Percentiles rank a stretch among this genome's conserved stretches.
These are phyloP conservation scores for Phoenix dactylifera DNA, from an alignment of 176 grass and related monocot genomes.

Conservation along the genomic window DNA sequence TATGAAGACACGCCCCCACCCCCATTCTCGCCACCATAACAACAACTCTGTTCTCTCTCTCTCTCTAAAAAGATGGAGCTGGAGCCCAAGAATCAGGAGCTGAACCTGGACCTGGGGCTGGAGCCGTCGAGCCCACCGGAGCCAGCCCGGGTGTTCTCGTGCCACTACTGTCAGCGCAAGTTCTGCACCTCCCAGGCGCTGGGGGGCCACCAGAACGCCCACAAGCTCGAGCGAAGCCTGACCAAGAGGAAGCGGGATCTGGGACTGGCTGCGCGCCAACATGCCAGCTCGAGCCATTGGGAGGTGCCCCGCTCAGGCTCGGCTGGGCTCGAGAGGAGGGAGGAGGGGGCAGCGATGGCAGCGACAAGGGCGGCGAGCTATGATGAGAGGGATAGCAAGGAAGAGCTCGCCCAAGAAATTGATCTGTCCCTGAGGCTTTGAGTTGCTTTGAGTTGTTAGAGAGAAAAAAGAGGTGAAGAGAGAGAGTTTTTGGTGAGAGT, in stretches of 20 bases:
- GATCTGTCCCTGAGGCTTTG: conserved; percentile 70
- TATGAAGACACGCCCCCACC: too few species aligned
- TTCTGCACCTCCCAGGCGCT: conserved; percentile 86
- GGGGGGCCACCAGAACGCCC: conserved; percentile 90
- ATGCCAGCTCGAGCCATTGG: too few species aligned
- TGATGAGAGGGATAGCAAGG: conserved; percentile 4
- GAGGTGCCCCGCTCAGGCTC: too few species aligned
- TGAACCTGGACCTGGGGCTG: conserved; percentile 51
- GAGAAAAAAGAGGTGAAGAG: too few species aligned
- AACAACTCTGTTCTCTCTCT: too few species aligned
- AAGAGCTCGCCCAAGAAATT: conserved; percentile 35
- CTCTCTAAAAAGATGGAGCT: too few species aligned
- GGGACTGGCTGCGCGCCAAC: too few species aligned
- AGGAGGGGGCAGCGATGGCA: too few species aligned
- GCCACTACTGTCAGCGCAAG: conserved; percentile 78
- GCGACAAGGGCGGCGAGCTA: too few species aligned
- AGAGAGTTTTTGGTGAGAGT: too few species aligned
- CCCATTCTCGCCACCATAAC: too few species aligned
- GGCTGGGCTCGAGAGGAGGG: too few species aligned
- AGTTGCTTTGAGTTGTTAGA: neutral
- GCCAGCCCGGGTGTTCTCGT: conserved; percentile 54
- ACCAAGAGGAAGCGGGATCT: conserved; percentile 10
- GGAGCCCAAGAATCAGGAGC: conserved; percentile 12
- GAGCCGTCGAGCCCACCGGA: conserved; percentile 26
- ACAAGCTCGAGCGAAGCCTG: conserved; percentile 74